Conservation (phyloP, 2,329 filamentous ascomycete genomes). For the Arthroderma uncinatum region DNA sequence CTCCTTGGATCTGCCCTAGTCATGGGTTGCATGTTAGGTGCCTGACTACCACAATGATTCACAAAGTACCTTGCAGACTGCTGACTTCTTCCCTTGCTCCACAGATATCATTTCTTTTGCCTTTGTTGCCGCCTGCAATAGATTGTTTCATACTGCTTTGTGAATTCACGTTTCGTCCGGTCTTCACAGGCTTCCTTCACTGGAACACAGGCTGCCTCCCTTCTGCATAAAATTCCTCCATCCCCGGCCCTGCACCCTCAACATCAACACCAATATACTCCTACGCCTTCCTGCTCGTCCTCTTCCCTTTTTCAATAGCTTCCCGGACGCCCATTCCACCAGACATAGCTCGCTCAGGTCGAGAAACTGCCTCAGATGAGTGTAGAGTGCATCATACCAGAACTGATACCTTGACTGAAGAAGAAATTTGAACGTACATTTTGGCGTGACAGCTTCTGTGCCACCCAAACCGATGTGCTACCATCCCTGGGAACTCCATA, state of each 20-base stretch:
- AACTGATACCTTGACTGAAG: neutral
- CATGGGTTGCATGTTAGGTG: neutral
- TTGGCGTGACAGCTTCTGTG: neutral
- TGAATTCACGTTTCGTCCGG: neutral
- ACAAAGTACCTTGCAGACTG: neutral
- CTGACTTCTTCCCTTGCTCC: neutral
- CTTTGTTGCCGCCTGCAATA: neutral
- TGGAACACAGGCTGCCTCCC: neutral
- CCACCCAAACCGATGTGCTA: slow-evolving; percentile 1
- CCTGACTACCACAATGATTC: neutral
- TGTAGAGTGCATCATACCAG: neutral
- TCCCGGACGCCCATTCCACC: too few relatives aligned
- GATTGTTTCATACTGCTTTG: neutral
- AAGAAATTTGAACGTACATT: neutral
- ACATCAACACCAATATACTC: neutral
- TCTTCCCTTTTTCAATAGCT: neutral
- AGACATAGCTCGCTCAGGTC: neutral
- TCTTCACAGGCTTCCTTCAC: neutral
- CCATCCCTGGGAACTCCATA: neutral
- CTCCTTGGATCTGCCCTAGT: neutral
- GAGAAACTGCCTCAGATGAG: neutral
- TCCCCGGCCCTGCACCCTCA: neutral
- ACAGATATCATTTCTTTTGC: neutral
- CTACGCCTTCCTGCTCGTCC: neutral
- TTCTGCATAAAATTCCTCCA: neutral